phyloP scores from a whole-genome alignment of 257 asterid genomes.

The Gentiana macrophylla region DNA sequence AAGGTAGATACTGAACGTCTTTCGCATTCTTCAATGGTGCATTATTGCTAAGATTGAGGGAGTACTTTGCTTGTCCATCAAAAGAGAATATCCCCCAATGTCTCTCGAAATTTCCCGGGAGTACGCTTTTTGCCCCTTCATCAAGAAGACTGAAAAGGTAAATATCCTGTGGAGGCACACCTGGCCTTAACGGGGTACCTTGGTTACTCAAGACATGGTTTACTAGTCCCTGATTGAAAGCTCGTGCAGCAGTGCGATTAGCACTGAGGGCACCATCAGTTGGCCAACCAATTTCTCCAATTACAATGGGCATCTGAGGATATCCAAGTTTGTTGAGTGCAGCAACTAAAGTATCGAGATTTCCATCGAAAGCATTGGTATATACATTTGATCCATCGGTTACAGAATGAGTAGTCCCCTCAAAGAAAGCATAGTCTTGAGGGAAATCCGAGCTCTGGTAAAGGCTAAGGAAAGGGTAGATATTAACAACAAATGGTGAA shows the following conservation, averaged over 20 bases:
- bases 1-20: conserved; percentile 69
- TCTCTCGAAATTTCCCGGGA: conserved; percentile 87
- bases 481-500: conserved; percentile 78
- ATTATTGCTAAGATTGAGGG: conserved; percentile 56
- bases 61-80: conserved; percentile 90
- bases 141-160: conserved; percentile 82
- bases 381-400: conserved; percentile 72
- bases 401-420: conserved; percentile 73
- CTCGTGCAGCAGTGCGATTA: conserved; percentile 67
- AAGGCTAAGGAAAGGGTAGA: conserved; percentile 84
- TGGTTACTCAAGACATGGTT: conserved; percentile 41
- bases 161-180: conserved; percentile 65
- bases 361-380: conserved; percentile 84
- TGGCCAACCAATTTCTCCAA: conserved; percentile 98
- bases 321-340: conserved; percentile 69
- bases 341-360: conserved; percentile 74
- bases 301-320: conserved; percentile 67
- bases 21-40: conserved; percentile 65
- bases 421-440: conserved; percentile 89
- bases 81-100: conserved; percentile 95
- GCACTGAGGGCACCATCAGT: conserved; percentile 73
- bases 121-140: conserved; percentile 73
- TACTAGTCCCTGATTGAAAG: conserved; percentile 77
- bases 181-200: conserved; percentile 88
- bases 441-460: conserved; percentile 83